Percentiles rank a stretch among this genome's conserved stretches.
phyloP scores from a whole-genome alignment of 1,284 basidiomycete genomes.

The Malassezia equina region DNA sequence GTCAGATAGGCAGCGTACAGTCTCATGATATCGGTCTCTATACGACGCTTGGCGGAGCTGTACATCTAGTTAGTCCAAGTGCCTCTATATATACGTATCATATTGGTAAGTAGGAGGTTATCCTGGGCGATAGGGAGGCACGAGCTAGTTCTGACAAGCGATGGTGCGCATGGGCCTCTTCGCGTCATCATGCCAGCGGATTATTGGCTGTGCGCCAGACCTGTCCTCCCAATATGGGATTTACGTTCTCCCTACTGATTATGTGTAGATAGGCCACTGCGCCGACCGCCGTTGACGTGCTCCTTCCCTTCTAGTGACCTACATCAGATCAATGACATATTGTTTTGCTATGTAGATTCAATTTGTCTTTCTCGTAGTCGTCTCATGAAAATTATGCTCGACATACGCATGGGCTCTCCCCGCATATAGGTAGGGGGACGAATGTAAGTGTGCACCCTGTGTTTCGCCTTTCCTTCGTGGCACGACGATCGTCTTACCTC shows the following conservation, averaged over 20 bases:
- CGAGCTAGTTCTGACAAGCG: not conserved
- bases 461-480: not conserved
- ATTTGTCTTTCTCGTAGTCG: not conserved
- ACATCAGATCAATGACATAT: not conserved
- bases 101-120: not conserved
- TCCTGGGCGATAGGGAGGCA: not conserved
- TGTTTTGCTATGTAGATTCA: not conserved
- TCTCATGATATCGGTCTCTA: constrained; percentile 99
- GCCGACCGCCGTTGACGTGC: not conserved
- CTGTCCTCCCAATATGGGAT: not conserved
- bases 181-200: not conserved
- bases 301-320: too few relatives aligned
- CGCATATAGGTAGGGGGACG: not conserved
- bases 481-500: not conserved
- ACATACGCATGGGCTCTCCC: not conserved
- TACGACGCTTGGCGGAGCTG: constrained; percentile 74
- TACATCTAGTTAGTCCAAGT: constrained; percentile 10
- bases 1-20: constrained; percentile 57
- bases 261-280: not conserved
- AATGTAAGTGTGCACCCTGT: not conserved
- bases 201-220: not conserved
- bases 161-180: not conserved
- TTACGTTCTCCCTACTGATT: not conserved
- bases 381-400: not conserved
- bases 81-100: constrained; percentile 7